Evolutionary conservation across 352 stramenopile species (phyloP), one percentile per base, ranked within the genome.

Genomic region (Phytophthora fragariae): DNA sequence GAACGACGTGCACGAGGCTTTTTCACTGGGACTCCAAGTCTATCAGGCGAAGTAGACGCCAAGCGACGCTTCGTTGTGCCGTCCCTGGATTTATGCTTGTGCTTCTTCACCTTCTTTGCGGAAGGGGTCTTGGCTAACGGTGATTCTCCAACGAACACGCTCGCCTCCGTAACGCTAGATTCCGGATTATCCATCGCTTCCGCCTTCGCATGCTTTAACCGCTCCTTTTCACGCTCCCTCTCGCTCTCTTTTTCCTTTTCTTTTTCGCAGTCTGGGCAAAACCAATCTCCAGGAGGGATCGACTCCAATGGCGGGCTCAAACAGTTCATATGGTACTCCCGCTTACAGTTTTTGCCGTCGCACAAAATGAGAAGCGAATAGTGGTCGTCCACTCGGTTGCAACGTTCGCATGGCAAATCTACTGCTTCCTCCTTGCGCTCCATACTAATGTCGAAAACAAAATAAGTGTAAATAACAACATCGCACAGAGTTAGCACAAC

Each of bases 241-340:
- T 76, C 61, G 47, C 84, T 68, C 14, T 87, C 70, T 57, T 84
- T 79, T 1, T 65, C 55, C 35, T 83, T 41, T 5, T 91, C 76
- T 62, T 88, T 85, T 2, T 73, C 49, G 53, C 87, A 94, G 12
- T 92, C 77, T 21, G 88, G 90, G 19, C 90, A 96, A 72, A 86
- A 94, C 90, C 90, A 96, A 49, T 93, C 76, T 8, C 90, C 90
- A 27, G 77, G 72, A 7, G 90, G 90, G 14, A 96, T 81, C 8
- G 75, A 56, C 11, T 82, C 65, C 7, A 97, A 75, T 19, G 90
- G 90, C 8, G 90, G 90, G 15, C 52, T 82, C 31, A 97, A 73
- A 57, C 90, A 97, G 50, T 92, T 90, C 87, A 95, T 95, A 70
- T 97, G 90, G 70, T 92, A 97, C 72, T 95, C 88, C 1, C 86